Base-by-base conservation (phyloP, 2,329 filamentous ascomycete genomes). In the Exophiala phaeomuriformis region DNA sequence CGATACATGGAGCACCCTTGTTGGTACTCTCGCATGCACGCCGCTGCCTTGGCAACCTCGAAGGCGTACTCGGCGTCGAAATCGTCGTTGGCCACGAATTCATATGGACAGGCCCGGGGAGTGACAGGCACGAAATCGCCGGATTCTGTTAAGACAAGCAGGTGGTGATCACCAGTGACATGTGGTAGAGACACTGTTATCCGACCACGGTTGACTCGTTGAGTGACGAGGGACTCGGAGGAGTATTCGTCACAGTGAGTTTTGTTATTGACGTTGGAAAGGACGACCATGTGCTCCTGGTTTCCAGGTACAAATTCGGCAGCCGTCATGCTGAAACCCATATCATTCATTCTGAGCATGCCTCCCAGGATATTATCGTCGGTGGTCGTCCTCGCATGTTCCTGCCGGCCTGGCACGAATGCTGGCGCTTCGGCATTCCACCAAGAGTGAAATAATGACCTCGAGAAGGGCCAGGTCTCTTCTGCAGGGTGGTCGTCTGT, bases 1-100 rank as follows among this genome's bases (percentile, higher is more conserved):
- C 28, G 28, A n/a, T 45, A 45, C 5, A 45, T 10, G n/a, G 7
- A 9, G 42, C 19, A 19, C 19, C 10, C 30, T 32, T 45, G 5
- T 9, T 45, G 5, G 28, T 32, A 29, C 8, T 45, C 42, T 10
- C 32, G 28, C 28, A 10, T 4, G 30, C 4, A 32, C 12, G 6
- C 27, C 3, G 39, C n/a, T 27, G 4, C 39, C 28, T 29, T 31
- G 9, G 42, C 7, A 7, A 30, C 10, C 4, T 47, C 27, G 44
- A 47, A 35, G 30, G 28, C 31, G 19, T 35, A 47, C 27, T 56
- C 49, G 10, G 32, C 19, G 10, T 51, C 53, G 33, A 49, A 51
- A 28, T 51, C 44, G 8, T 29, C 27, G 4, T 51, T 32, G 19
- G 49, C 39, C 43, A 48, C 49, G 28, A 48, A 51, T 7, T 31